Conservation (phyloP, 2,329 filamentous ascomycete genomes). For the Fonsecaea monophora region DNA sequence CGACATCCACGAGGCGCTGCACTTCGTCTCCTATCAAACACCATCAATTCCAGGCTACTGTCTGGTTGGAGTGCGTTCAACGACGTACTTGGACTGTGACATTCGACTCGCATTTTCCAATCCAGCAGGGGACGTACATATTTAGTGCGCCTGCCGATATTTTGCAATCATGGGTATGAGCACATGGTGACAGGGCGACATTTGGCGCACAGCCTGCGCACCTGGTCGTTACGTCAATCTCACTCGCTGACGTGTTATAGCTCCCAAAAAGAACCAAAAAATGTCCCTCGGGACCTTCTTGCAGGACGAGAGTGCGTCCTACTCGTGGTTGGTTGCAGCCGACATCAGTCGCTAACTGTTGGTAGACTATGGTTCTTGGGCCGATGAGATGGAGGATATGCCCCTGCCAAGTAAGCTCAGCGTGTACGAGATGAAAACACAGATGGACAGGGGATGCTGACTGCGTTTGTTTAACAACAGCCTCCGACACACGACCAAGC, state of each 20-base stretch:
- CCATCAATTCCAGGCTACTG: not conserved
- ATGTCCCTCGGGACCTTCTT: conserved; percentile 98
- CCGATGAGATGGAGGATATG: conserved; percentile 95
- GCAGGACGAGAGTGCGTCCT: conserved; percentile 79
- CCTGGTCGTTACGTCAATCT: not conserved
- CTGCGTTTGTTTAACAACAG: conserved; percentile 36
- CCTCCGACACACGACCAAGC: conserved; percentile 51
- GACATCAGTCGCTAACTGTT: conserved; percentile 40
- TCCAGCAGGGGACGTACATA: conserved; percentile 24
- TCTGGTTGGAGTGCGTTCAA: conserved; percentile 15
- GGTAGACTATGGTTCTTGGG: conserved; percentile 86
- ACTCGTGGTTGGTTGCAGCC: conserved; percentile 24
- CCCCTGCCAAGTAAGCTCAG: conserved; percentile 71
- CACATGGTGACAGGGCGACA: conserved; percentile 4
- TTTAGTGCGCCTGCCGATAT: conserved; percentile 30
- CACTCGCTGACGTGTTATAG: conserved; percentile 54
- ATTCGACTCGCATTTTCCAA: conserved; percentile 2
- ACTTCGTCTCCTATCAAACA: conserved; percentile 7
- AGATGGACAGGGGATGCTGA: not conserved
- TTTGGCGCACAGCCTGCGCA: conserved; percentile 10
- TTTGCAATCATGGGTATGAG: conserved; percentile 39
- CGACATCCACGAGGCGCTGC: conserved; percentile 10
- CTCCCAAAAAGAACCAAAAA: conserved; percentile 95
- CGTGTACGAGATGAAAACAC: not conserved
- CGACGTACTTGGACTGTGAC: conserved; percentile 17